Percentiles rank a stretch among this genome's conserved stretches.
Evolutionary conservation across 305 asterid species (phyloP).

Genomic region (Fraxinus platypoda): DNA sequence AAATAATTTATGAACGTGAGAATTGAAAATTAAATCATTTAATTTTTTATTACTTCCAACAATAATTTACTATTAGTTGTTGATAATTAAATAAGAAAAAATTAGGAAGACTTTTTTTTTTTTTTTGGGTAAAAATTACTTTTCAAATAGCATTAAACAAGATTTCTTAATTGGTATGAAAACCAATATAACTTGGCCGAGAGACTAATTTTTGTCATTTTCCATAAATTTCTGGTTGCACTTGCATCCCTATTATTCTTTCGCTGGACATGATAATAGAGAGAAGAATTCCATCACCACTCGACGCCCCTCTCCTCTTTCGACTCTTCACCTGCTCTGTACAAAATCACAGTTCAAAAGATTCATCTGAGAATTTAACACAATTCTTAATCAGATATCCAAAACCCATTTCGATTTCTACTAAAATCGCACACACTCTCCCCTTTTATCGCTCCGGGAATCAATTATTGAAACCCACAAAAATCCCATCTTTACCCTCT

Average conservation of each 20-base stretch:
- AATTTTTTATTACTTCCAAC: no score
- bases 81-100: no score
- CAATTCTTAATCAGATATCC: constrained; percentile 13
- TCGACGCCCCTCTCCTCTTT: background rate
- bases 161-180: no score
- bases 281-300: constrained; percentile 10
- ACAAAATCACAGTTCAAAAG: background rate
- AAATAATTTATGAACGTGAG: no score
- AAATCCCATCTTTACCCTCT: constrained; percentile 32
- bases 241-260: background rate
- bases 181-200: no score
- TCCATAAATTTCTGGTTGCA: background rate
- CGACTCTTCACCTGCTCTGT: constrained; percentile 21
- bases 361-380: background rate
- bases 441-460: constrained; percentile 25
- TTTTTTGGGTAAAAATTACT: no score
- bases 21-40: no score
- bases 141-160: no score
- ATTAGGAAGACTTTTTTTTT: no score
- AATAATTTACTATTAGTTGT: no score
- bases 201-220: background rate
- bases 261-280: constrained; percentile 1
- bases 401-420: constrained; percentile 57
- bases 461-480: constrained; percentile 32
- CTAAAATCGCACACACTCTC: constrained; percentile 36